phyloP scores from a whole-genome alignment of 2,329 filamentous ascomycete species.

The Paecilomyces fulvus region DNA sequence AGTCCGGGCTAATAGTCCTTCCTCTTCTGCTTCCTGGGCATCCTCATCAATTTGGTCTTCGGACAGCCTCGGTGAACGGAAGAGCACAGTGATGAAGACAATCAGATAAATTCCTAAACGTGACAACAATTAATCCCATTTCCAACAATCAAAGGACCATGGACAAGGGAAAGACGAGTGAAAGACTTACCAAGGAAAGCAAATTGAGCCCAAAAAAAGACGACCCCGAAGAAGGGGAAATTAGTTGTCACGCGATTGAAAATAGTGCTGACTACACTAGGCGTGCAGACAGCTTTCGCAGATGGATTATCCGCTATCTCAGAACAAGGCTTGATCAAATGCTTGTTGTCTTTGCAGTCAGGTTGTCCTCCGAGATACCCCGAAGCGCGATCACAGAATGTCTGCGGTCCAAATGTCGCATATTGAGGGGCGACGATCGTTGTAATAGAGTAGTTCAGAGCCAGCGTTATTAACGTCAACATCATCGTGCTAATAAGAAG shows the following conservation, averaged over 20 bases:
- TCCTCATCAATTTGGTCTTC: constrained; percentile 76
- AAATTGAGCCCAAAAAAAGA: constrained; percentile 97
- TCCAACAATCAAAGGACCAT: not conserved
- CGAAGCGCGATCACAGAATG: constrained; percentile 71
- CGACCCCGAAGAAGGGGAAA: constrained; percentile 85
- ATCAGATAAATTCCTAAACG: constrained; percentile 60
- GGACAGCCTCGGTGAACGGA: constrained; percentile 71
- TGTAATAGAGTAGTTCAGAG: constrained; percentile 83
- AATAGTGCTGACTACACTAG: constrained; percentile 84
- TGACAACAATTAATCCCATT: constrained; percentile 1
- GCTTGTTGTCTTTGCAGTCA: constrained; percentile 59
- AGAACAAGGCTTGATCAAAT: constrained; percentile 72
- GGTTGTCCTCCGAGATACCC: constrained; percentile 56
- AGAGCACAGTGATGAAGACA: constrained; percentile 68
- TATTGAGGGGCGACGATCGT: constrained; percentile 97
- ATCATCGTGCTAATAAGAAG: constrained; percentile 85
- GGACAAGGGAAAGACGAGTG: not conserved
- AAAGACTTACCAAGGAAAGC: constrained; percentile 60
- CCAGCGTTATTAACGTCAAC: constrained; percentile 79
- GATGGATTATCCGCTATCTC: constrained; percentile 62
- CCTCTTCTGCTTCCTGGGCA: constrained; percentile 85
- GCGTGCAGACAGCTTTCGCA: constrained; percentile 78
- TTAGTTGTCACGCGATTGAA: constrained; percentile 87
- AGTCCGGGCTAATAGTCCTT: constrained; percentile 78
- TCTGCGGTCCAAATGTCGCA: constrained; percentile 87